Percentiles rank a stretch among this genome's conserved stretches.
Evolutionary conservation across 768 basidiomycete genomes (phyloP).

Genomic region (Agaricus blazei): DNA sequence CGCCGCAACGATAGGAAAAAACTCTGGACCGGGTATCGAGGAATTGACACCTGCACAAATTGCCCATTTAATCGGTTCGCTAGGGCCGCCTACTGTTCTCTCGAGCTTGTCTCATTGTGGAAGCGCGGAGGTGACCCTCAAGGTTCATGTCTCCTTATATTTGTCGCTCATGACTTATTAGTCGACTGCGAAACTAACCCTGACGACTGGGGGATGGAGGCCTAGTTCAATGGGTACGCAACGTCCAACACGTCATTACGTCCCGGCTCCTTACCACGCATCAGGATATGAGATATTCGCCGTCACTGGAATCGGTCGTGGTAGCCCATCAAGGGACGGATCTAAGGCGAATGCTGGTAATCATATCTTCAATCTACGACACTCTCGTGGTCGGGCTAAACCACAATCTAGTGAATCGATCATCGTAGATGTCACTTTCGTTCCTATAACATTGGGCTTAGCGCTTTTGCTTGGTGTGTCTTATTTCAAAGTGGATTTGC

Average conservation of each 20-base stretch:
- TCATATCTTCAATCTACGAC: too few relatives aligned
- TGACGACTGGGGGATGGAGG: slow-evolving; percentile 35
- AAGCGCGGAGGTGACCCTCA: slow-evolving; percentile 40
- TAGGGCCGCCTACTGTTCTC: slow-evolving; percentile 45
- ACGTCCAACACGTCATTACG: background rate
- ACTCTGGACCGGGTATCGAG: background rate
- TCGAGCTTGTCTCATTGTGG: slow-evolving; percentile 40
- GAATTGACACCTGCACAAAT: slow-evolving; percentile 36
- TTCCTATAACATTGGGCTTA: slow-evolving; percentile 26
- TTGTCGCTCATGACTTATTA: slow-evolving; percentile 8
- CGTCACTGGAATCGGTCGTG: slow-evolving; percentile 30
- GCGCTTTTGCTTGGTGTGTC: slow-evolving; percentile 42
- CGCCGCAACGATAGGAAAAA: background rate
- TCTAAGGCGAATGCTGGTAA: slow-evolving; percentile 26
- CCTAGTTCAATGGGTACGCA: slow-evolving; percentile 30
- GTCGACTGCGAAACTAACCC: slow-evolving; percentile 36
- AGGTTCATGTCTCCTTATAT: background rate
- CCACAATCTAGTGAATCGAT: slow-evolving; percentile 20
- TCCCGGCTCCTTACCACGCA: background rate
- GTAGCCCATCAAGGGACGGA: slow-evolving; percentile 42
- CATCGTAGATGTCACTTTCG: slow-evolving; percentile 28
- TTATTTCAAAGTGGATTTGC: slow-evolving; percentile 42
- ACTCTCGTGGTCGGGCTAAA: slow-evolving; percentile 14
- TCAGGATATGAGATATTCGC: slow-evolving; percentile 25
- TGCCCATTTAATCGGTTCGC: slow-evolving; percentile 42